Evolutionary conservation across 1,284 basidiomycete genomes (phyloP), one percentile per base, ranked within the genome.

Genomic region (Papiliotrema flavescens): DNA sequence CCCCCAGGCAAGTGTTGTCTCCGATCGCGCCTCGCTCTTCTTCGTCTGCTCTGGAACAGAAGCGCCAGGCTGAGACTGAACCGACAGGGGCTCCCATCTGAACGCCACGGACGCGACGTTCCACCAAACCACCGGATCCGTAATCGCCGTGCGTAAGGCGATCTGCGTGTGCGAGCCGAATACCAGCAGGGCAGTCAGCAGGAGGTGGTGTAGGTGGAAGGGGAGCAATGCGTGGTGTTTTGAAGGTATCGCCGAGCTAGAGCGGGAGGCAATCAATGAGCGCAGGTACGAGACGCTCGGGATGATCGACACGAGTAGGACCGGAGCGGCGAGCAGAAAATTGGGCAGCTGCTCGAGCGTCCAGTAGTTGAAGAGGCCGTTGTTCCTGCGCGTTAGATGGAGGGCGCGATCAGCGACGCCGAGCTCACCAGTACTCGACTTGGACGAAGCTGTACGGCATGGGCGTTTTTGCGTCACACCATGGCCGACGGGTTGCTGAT

Each of bases 111-210:
- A 79, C 1, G 89, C 85, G 3, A 85, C 84, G 14, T 84, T 86
- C 93, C 93, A 97, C 75, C 91, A 93, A 0, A 86, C 78, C 45
- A 87, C 78, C 0, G 94, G 94, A 73, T 93, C 81, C 0, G 88
- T 84, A 0, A 87, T 82, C 9, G 86, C 84, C 13, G 90, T 79
- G 3, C 95, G 86, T 2, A 98, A 82, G 1, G 87, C 80, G 60
- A 98, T 98, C 71, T 98, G 95, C 0, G 88, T 88, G 67, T 98
- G 91, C 0, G 92, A 88, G 4, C 83, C 81, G 66, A 94, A 83
- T 9, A 94, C 78, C 20, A 98, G 79, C 19, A 88, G 77, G 26
- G 80, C 69, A 7, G 82, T 80, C 47, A 89, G 77, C 34, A 83
- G 62, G 17, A 85, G 68, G 20, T 87, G 83, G 62, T 92, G 84